A percentile compares a stretch with the other conserved stretches of the same genome.
phyloP scores from a whole-genome alignment of 139 green algal genomes.

The Spirogloea muscicola region DNA sequence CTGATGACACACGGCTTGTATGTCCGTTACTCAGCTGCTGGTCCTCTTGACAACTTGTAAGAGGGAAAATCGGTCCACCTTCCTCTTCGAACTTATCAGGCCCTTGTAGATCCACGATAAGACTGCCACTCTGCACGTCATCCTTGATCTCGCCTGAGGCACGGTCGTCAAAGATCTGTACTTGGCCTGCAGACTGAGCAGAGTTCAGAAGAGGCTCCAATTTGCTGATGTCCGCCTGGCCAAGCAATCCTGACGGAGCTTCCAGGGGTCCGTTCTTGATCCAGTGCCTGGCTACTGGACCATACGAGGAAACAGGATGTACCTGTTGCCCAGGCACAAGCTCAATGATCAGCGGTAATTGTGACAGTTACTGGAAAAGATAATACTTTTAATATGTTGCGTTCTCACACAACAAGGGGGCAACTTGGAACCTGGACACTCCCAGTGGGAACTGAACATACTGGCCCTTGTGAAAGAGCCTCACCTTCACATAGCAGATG shows the following conservation, averaged over 20 bases:
- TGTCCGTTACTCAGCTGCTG: too few relatives aligned
- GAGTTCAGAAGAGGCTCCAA: neutral
- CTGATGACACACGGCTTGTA: too few relatives aligned
- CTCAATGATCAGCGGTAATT: too few relatives aligned
- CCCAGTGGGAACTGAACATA: neutral
- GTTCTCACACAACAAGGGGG: neutral
- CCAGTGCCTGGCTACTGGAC: neutral
- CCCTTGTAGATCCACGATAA: too few relatives aligned
- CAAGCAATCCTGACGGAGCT: too few relatives aligned
- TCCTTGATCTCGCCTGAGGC: neutral
- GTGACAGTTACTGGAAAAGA: neutral
- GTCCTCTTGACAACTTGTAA: too few relatives aligned
- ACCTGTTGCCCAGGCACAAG: too few relatives aligned
- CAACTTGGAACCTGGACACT: neutral
- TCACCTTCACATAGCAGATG: constrained; percentile 42
- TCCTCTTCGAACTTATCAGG: too few relatives aligned
- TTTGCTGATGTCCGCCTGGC: neutral
- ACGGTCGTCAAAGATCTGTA: neutral
- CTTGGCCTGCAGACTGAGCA: constrained; percentile 2
- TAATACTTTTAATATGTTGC: neutral
- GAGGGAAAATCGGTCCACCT: too few relatives aligned
- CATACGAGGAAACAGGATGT: constrained; percentile 27
- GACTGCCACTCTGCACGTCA: neutral
- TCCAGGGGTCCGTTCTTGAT: neutral
- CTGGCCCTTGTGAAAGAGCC: neutral